A percentile compares a stretch with the other conserved stretches of the same genome.
Conservation (phyloP, 2,329 filamentous ascomycete genomes). For the Aspergillus texensis region DNA sequence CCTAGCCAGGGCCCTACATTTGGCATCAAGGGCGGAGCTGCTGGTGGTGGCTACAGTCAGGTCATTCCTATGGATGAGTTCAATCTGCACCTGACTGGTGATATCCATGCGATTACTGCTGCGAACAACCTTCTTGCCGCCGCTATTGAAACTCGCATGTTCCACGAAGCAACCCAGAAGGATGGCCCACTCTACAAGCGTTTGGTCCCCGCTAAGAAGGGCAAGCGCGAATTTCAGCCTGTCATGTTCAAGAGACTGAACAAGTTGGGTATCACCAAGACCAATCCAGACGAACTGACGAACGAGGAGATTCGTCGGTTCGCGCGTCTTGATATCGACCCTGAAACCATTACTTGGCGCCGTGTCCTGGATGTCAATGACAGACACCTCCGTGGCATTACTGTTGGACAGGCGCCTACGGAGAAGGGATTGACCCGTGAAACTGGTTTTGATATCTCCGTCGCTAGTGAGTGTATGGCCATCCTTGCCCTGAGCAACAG, state of each 20-base stretch:
- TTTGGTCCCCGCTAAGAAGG: conserved; percentile 86
- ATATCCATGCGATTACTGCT: conserved; percentile 95
- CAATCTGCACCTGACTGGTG: conserved; percentile 94
- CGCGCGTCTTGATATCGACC: conserved; percentile 93
- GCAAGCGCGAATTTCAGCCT: conserved; percentile 80
- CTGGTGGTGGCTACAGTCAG: conserved; percentile 96
- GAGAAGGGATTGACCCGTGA: conserved; percentile 87
- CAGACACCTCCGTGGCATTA: conserved; percentile 85
- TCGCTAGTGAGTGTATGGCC: conserved; percentile 97
- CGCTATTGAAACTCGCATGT: conserved; percentile 96
- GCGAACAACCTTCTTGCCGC: conserved; percentile 97
- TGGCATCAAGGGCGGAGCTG: conserved; percentile 97
- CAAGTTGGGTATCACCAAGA: conserved; percentile 96
- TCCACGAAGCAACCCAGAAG: conserved; percentile 95
- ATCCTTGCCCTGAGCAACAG: conserved; percentile 91
- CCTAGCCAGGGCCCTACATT: conserved; percentile 97
- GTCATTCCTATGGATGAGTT: conserved; percentile 99
- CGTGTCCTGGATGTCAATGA: conserved; percentile 97
- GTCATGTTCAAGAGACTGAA: conserved; percentile 92
- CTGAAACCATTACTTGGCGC: conserved; percentile 95
- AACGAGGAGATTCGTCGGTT: conserved; percentile 86
- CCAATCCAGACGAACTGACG: conserved; percentile 85
- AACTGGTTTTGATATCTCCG: conserved; percentile 96
- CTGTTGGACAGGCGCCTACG: conserved; percentile 82
- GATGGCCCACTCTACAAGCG: conserved; percentile 85